Evolutionary conservation across 1,139 yeast species (phyloP), one percentile per base, ranked within the genome.

Genomic region (Pichiaceae sp.): DNA sequence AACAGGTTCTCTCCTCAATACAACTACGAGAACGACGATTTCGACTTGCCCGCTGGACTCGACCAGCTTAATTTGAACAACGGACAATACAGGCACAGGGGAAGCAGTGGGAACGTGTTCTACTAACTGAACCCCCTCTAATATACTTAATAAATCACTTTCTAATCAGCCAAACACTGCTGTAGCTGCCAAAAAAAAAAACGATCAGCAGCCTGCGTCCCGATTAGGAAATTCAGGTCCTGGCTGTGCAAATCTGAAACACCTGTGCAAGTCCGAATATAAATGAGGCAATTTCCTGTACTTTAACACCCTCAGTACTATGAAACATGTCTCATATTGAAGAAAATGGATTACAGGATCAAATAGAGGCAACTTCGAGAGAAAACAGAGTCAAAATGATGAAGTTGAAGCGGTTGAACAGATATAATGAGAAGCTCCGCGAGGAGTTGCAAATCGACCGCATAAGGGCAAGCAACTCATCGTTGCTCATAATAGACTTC

Each of bases 401-500:
- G 42, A 80, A 80, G 56, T 62, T 81, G 35, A 77, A 72, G 50
- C 65, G 94, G 43, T 70, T 81, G 24, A 68, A 70, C 39, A 82
- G 78, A 47, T 64, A 80, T 34, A 80, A 79, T 52, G 55, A 59
- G 11, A 70, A 75, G 40, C 60, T 82, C 31, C 71, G 67, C 43
- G 68, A 67, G 27, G 73, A 78, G 36, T 57, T 83, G 32, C 54
- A 66, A 7, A 60, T 75, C 38, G 78, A 79, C 7, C 60, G 93
- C 41, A 73, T 79, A 8, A 75, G 79, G 28, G 83, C 86, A 3
- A 78, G 86, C 15, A 74, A 73, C 45, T 83, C 86, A 6, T 74
- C 83, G 31, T 59, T 70, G 20, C 47, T 54, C 53, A 60, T 71
- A 21, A 63, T 72, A 19, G 61, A 67, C 41, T 66, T 62, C 38